Evolutionary conservation across 306 rosid species (phyloP), one percentile per base, ranked within the genome.

Genomic region (Quercus variabilis): DNA sequence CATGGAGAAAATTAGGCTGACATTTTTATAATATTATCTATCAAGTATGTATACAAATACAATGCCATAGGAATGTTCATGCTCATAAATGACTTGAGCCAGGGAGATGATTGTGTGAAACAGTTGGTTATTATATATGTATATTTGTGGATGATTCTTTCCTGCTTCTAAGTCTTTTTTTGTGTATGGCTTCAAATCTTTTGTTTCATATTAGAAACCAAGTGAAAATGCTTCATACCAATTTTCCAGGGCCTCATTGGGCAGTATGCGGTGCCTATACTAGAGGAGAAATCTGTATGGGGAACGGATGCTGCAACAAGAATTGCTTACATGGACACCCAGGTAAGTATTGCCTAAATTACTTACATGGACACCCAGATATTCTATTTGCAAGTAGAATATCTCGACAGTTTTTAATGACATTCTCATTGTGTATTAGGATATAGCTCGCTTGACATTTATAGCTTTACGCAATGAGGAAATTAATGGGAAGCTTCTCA

Each of bases 251-350:
- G 99, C 38, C 93, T 92, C 79, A 92, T 95, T 56, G 98, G 99
- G 55, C 99, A 95, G 89, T 92, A 95, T 77, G 99, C 98, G 0
- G 98, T 95, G 59, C 98, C 99, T 56, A 92, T 92, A 62, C 87
- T 95, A 4, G 98, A 95, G 83, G 98, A 95, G 81, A 95, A 92
- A 85, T 95, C 99, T 56, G 98, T 95, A 70, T 95, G 99, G 99
- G 99, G 98, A 71, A 95, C 99, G 0, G 99, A 92, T 74, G 99
- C 98, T 70, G 97, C 99, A 18, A 95, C 99, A 74, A 84, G 99
- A 87, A 95, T 95, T 75, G 97, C 99, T 68, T 95, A 95, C 89
- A 95, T 95, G 99, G 99, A 95, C 78, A 95, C 98, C 43, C 99
- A 92, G 94, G 97, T 94, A 31, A 30, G 12, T 74, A 28, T 28